Percentiles rank a stretch among this genome's conserved stretches.
Conservation (phyloP, 345 rosid genomes). For the Eucalyptus victrix region DNA sequence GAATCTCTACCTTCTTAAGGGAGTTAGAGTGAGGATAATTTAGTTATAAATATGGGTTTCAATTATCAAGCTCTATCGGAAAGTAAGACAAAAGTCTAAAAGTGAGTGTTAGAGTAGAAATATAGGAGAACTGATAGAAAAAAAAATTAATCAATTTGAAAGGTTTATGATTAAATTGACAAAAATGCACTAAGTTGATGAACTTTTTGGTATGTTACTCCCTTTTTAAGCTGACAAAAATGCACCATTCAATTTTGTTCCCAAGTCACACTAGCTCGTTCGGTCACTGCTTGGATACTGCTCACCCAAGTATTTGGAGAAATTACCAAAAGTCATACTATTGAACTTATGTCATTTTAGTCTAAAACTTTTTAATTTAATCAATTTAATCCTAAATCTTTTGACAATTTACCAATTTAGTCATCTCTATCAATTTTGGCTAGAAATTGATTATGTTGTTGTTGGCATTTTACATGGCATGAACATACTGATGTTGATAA, state of each 20-base stretch:
- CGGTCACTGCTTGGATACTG: accelerated
- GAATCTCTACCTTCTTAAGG: no score
- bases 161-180: accelerated
- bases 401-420: not conserved
- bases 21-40: no score
- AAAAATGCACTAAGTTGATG: no score
- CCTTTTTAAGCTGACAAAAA: not conserved
- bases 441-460: not conserved
- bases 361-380: no score
- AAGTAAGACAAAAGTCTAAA: no score
- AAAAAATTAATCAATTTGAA: no score
- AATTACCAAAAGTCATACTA: not conserved
- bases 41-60: no score
- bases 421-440: not conserved
- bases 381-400: no score
- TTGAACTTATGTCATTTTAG: not conserved
- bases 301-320: no score
- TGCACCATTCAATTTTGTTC: not conserved
- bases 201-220: not conserved
- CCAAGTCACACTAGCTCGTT: not conserved
- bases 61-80: accelerated
- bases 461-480: no score
- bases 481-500: not conserved
- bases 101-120: no score
- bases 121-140: accelerated